A percentile compares a stretch with the other conserved stretches of the same genome.
phyloP scores from a whole-genome alignment of 108 stramenopile species.

The Cyclotella sp. region DNA sequence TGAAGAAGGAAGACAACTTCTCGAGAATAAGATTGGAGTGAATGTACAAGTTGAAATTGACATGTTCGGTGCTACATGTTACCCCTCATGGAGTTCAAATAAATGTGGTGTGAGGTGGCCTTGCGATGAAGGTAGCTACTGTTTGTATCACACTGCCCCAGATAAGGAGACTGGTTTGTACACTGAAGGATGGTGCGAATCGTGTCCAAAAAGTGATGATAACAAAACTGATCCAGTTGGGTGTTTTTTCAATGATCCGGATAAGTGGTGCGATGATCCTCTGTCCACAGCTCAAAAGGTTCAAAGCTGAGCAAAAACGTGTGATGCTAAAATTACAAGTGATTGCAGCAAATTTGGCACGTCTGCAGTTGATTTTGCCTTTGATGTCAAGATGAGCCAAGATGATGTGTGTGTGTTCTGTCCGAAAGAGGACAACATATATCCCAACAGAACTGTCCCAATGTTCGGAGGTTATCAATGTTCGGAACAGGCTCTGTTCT shows the following conservation, averaged over 20 bases:
- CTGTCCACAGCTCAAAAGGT: background rate
- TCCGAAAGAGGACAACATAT: conserved; percentile 1
- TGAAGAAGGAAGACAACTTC: background rate
- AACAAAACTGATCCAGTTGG: too few relatives aligned
- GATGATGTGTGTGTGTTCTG: conserved; percentile 3
- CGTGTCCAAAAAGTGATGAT: too few relatives aligned
- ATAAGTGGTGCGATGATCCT: too few relatives aligned
- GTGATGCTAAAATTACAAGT: background rate
- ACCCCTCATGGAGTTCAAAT: background rate
- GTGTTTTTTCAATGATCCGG: too few relatives aligned
- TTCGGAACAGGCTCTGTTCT: background rate
- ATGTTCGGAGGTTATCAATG: background rate
- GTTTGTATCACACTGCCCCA: too few relatives aligned
- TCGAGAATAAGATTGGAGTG: background rate
- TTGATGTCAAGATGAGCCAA: background rate
- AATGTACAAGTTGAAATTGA: background rate
- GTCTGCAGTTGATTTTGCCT: background rate
- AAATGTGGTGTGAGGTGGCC: too few relatives aligned
- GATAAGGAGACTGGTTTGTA: too few relatives aligned
- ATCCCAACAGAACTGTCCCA: background rate
- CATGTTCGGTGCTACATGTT: background rate
- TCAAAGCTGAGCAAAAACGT: background rate
- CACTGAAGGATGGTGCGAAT: too few relatives aligned
- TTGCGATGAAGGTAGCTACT: too few relatives aligned
- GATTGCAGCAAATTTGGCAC: background rate